Base-by-base conservation (phyloP, 176 grass and related monocot species). In the Ensete glaucum region DNA sequence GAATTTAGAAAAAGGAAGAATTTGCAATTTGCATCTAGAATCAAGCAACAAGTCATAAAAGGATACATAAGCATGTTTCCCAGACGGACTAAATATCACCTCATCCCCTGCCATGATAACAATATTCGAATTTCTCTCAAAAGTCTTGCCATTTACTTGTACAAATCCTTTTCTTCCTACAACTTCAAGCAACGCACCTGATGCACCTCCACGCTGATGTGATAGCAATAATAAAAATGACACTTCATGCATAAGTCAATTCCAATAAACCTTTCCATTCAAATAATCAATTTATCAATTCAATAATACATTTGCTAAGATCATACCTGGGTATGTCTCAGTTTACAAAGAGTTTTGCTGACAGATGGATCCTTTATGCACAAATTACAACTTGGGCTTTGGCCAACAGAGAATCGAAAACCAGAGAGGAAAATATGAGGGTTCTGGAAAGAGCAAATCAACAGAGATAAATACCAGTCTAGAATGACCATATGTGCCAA, bases 1-100 rank as follows among this genome's bases (percentile, higher is more conserved):
- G 20, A 73, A 80, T n/a, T 79, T 67, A 65, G 74, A 81, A 76
- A 80, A 85, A 76, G 25, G 21, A 12, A 43, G 52, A 21, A 64
- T 17, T 26, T 49, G 9, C 10, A 48, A 68, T 29, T 34, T 68
- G 14, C 11, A 68, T 34, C 24, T 29, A 34, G 12, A 43, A 15
- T 23, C 11, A 68, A 13, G 16, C 1, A 15, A 73, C 9, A 81
- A 69, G 24, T 27, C 9, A 58, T 62, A 67, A 79, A 79, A 93
- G 86, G 88, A 94, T 99, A 99, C 95, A 77, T 94, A 99, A 78
- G 95, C 80, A 99, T 99, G 91, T 19, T 83, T 93, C 64, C 88
- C 82, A 19, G 78, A 89, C 53, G 88, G 77, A 85, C 73, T 87
- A 76, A 99, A 99, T 69, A 99, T 56, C 9, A 99, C 66, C 73